Conservation (phyloP, 305 asterid genomes). For the Solanum hybrid region DNA sequence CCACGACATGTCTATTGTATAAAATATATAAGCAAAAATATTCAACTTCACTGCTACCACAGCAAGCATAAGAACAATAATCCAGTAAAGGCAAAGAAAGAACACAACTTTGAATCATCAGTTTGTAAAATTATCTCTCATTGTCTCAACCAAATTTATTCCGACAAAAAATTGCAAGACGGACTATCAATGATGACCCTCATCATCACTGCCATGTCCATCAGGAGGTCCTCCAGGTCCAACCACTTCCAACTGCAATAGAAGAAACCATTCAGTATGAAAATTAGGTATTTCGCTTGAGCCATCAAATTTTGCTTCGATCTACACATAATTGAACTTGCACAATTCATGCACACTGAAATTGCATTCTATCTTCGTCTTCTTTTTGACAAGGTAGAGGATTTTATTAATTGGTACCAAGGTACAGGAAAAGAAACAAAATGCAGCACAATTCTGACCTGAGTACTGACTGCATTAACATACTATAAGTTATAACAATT, state of each 20-base stretch:
- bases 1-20: conserved; percentile 11
- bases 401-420: background rate
- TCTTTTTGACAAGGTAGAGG: background rate
- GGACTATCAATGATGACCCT: conserved; percentile 35
- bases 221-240: conserved; percentile 92
- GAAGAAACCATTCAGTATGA: background rate
- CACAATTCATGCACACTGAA: no score
- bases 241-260: conserved; percentile 78
- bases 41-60: conserved; percentile 25
- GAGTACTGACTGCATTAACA: background rate
- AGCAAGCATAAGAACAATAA: conserved; percentile 25
- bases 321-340: background rate
- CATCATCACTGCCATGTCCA: conserved; percentile 61
- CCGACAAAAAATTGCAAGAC: conserved; percentile 21
- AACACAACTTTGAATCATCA: conserved; percentile 23
- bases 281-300: background rate
- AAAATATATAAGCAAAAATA: conserved; percentile 14
- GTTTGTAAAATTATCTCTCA: conserved; percentile 19
- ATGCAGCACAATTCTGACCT: background rate
- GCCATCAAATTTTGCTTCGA: background rate
- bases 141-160: conserved; percentile 41
- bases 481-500: background rate
- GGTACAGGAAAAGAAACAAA: background rate
- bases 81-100: conserved; percentile 24
- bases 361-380: background rate